phyloP scores from a whole-genome alignment of 2,329 filamentous ascomycete genomes.

The Aspergillus transmontanensis region DNA sequence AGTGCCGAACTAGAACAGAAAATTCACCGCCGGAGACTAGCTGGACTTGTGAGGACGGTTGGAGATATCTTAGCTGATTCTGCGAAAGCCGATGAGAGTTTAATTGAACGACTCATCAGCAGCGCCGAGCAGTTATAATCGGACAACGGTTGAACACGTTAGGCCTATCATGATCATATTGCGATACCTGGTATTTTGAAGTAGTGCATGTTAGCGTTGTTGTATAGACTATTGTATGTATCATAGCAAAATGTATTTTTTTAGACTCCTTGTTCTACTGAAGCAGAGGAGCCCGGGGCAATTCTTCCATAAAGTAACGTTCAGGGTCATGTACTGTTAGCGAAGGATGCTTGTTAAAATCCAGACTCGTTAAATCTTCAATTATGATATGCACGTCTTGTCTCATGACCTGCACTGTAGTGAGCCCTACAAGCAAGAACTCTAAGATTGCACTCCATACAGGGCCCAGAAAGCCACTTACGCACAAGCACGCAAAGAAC shows the following conservation, averaged over 20 bases:
- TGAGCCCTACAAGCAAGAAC: too few species aligned
- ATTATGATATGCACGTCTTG: neutral
- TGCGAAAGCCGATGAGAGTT: slow-evolving; percentile 19
- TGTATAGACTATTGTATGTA: neutral
- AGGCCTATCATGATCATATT: neutral
- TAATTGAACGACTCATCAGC: slow-evolving; percentile 35
- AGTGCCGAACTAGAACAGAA: slow-evolving; percentile 78
- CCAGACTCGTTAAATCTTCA: neutral
- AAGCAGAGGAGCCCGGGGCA: neutral
- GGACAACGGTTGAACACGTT: neutral
- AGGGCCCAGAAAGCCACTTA: neutral
- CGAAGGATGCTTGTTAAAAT: neutral
- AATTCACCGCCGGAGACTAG: slow-evolving; percentile 65
- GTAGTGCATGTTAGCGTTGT: neutral
- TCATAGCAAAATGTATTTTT: neutral
- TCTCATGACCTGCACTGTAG: too few species aligned
- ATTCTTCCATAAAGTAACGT: neutral
- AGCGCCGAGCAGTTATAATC: slow-evolving; percentile 36
- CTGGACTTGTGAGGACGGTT: slow-evolving; percentile 33
- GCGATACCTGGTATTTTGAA: neutral
- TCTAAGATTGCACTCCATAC: neutral
- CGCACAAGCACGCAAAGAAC: neutral
- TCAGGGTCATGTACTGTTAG: neutral
- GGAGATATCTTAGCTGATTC: slow-evolving; percentile 27
- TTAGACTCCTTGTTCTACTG: neutral